Conservation (phyloP, 148 eudicot species). For the Euryodendron excelsum region DNA sequence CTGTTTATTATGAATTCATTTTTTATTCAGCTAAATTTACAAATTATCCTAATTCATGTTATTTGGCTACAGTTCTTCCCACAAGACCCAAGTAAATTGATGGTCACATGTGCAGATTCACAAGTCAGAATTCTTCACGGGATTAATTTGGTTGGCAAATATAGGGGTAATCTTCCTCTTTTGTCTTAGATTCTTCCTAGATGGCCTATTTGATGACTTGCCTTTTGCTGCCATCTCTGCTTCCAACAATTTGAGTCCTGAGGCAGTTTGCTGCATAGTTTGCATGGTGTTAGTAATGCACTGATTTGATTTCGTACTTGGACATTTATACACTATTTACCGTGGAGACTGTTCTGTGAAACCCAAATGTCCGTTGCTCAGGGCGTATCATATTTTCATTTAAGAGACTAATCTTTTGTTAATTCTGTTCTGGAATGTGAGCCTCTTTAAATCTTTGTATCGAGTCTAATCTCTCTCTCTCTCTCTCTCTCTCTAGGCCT, state of each 20-base stretch:
- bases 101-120: slow-evolving; percentile 92
- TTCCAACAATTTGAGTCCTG: neutral
- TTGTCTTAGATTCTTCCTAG: neutral
- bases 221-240: slow-evolving; percentile 2
- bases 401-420: neutral
- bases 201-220: slow-evolving; percentile 3
- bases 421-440: neutral
- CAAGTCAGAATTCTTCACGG: slow-evolving; percentile 75
- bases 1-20: neutral
- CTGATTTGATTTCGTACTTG: neutral
- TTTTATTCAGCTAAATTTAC: slow-evolving; percentile 16
- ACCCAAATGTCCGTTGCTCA: neutral
- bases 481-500: slow-evolving; percentile 35
- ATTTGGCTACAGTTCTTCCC: slow-evolving; percentile 65
- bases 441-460: neutral
- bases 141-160: slow-evolving; percentile 66
- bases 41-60: neutral
- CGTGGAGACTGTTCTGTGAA: neutral
- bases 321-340: neutral
- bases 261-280: neutral
- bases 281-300: neutral
- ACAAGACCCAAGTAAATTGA: slow-evolving; percentile 68
- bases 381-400: neutral
- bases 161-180: slow-evolving; percentile 48
- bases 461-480: neutral